phyloP scores from a whole-genome alignment of 1,139 yeast genomes.

The Diutina scorzettiae region DNA sequence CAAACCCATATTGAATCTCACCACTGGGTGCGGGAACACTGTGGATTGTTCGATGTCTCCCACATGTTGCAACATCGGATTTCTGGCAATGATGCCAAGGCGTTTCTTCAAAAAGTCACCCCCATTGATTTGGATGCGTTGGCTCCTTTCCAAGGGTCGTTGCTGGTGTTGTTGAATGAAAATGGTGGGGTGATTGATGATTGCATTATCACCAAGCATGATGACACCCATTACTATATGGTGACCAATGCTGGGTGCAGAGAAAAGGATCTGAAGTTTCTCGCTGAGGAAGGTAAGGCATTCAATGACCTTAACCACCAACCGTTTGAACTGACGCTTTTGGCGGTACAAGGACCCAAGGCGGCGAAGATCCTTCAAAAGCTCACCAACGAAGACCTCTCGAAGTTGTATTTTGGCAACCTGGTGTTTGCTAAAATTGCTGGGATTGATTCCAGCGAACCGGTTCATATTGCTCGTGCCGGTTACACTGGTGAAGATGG shows the following conservation, averaged over 20 bases:
- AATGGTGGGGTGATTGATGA: constrained; percentile 87
- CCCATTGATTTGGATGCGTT: constrained; percentile 67
- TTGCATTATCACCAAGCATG: constrained; percentile 79
- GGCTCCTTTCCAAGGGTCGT: constrained; percentile 48
- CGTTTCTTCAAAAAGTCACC: constrained; percentile 64
- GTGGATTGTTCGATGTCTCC: constrained; percentile 91
- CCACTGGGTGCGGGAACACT: constrained; percentile 79
- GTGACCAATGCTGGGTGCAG: constrained; percentile 98
- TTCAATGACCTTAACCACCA: constrained; percentile 43
- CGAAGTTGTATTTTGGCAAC: constrained; percentile 62
- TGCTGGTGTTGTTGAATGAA: constrained; percentile 66
- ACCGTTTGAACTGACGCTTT: constrained; percentile 60
- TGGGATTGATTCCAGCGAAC: constrained; percentile 23
- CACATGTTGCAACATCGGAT: constrained; percentile 91
- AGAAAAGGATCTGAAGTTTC: constrained; percentile 60
- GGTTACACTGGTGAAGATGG: constrained; percentile 99
- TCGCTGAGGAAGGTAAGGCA: constrained; percentile 37
- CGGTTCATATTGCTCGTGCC: constrained; percentile 72
- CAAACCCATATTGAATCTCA: constrained; percentile 89
- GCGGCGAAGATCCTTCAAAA: constrained; percentile 57
- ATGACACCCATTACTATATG: constrained; percentile 65
- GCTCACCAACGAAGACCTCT: constrained; percentile 48
- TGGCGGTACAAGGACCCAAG: constrained; percentile 89
- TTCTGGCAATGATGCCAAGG: constrained; percentile 55
- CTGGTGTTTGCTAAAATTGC: constrained; percentile 43